These are phyloP conservation scores for Cardamine occulta DNA, from an alignment of 345 rosid species.

Conservation along the genomic window DNA sequence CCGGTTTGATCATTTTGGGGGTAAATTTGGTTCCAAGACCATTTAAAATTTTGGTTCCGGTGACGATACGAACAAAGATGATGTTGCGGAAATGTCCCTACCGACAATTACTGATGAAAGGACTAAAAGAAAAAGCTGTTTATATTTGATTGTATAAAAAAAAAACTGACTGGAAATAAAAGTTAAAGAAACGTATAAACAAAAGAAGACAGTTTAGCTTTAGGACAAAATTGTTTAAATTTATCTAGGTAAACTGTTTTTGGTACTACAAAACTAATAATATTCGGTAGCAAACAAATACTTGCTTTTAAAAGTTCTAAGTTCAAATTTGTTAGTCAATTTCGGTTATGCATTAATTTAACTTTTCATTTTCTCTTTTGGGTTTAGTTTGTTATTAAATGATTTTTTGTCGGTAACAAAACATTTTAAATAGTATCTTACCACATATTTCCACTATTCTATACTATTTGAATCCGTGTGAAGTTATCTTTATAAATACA, in stretches of 20 bases:
- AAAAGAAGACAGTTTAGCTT: slow-evolving; percentile 25
- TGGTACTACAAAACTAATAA: background rate
- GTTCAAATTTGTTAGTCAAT: background rate
- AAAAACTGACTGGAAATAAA: background rate
- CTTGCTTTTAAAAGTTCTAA: slow-evolving; percentile 1
- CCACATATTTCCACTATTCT: no score
- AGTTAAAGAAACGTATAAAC: slow-evolving; percentile 12
- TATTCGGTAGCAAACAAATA: slow-evolving; percentile 25
- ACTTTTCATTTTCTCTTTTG: background rate
- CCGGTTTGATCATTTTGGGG: background rate
- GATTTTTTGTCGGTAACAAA: background rate
- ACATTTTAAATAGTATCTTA: background rate
- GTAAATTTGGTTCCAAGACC: background rate
- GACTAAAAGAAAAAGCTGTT: slow-evolving; percentile 22
- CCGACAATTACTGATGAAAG: slow-evolving; percentile 32
- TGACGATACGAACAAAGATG: slow-evolving; percentile 33
- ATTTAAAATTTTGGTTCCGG: background rate
- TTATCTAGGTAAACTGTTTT: background rate
- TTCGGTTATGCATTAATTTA: background rate
- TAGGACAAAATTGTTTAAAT: slow-evolving; percentile 5
- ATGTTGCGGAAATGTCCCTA: slow-evolving; percentile 18
- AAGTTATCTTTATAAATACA: no score
- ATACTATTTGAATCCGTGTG: no score
- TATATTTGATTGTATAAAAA: slow-evolving; percentile 21
- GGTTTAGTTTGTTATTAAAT: background rate